phyloP scores from a whole-genome alignment of 1,139 yeast species.

The Taphrina pruni region DNA sequence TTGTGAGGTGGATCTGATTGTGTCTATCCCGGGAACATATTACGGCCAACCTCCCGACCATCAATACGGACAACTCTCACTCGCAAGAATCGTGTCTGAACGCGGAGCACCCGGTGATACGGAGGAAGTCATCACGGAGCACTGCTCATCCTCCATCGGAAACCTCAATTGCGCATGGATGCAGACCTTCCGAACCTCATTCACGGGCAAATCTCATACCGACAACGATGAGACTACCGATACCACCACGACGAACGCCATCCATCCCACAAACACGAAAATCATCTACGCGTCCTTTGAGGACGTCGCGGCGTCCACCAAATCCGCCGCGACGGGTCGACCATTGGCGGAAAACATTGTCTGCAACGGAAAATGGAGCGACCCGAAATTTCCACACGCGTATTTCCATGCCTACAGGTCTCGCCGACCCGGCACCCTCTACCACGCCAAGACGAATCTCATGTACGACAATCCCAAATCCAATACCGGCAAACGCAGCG shows the following conservation, averaged over 20 bases:
- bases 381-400: neutral
- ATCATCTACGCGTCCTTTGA: conserved; percentile 18
- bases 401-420: neutral
- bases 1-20: conserved; percentile 1
- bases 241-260: neutral
- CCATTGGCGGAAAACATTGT: conserved; percentile 16
- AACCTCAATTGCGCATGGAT: conserved; percentile 11
- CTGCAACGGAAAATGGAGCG: conserved; percentile 19
- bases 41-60: conserved; percentile 8
- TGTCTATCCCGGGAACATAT: conserved; percentile 9
- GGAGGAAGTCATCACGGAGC: neutral
- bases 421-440: neutral
- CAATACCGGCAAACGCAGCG: too few relatives aligned
- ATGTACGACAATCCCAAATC: neutral
- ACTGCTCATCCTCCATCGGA: conserved; percentile 14
- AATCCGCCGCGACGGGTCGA: neutral
- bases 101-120: neutral
- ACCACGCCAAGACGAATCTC: conserved; percentile 12
- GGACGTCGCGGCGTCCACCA: neutral
- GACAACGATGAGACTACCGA: neutral
- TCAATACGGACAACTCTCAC: conserved; percentile 13
- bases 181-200: conserved; percentile 3
- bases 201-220: neutral
- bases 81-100: neutral
- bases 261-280: conserved; percentile 7